Conservation (phyloP, 2,329 filamentous ascomycete genomes). For the Gaeumannomyces sp. region DNA sequence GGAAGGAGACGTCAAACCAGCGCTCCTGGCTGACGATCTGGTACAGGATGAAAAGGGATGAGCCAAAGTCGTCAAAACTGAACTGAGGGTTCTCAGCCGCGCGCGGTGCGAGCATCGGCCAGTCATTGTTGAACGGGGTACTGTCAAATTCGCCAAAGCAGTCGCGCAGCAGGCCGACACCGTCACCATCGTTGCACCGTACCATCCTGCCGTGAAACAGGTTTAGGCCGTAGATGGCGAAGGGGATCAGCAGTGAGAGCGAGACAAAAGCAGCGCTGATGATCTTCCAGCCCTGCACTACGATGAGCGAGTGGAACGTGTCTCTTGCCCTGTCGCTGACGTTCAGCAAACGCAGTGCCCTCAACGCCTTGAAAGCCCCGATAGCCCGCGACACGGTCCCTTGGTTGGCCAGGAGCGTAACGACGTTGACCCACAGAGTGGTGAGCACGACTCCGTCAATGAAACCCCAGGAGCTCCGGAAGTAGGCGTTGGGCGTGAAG, state of each 20-base stretch:
- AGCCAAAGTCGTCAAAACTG: conserved; percentile 92
- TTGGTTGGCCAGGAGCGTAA: conserved; percentile 73
- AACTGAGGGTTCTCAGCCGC: conserved; percentile 77
- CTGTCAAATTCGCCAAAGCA: conserved; percentile 81
- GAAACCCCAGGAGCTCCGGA: conserved; percentile 92
- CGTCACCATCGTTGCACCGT: conserved; percentile 67
- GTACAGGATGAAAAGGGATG: conserved; percentile 91
- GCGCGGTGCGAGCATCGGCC: conserved; percentile 78
- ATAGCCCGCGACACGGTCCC: conserved; percentile 83
- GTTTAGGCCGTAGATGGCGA: conserved; percentile 92
- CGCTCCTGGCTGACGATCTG: conserved; percentile 98
- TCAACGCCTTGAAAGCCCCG: conserved; percentile 92
- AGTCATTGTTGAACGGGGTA: conserved; percentile 65
- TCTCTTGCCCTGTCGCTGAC: conserved; percentile 93
- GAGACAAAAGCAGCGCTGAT: conserved; percentile 90
- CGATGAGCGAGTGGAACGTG: conserved; percentile 94
- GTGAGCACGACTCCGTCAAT: conserved; percentile 89
- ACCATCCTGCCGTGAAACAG: conserved; percentile 81
- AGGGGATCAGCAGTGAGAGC: conserved; percentile 87
- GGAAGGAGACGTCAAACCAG: conserved; percentile 90
- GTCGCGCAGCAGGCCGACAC: conserved; percentile 56
- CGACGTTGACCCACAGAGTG: conserved; percentile 92
- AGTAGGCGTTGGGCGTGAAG: conserved; percentile 96
- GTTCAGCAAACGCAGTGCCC: conserved; percentile 85
- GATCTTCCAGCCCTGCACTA: conserved; percentile 91